phyloP scores from a whole-genome alignment of 768 basidiomycete species.

The Dendrothele bispora region DNA sequence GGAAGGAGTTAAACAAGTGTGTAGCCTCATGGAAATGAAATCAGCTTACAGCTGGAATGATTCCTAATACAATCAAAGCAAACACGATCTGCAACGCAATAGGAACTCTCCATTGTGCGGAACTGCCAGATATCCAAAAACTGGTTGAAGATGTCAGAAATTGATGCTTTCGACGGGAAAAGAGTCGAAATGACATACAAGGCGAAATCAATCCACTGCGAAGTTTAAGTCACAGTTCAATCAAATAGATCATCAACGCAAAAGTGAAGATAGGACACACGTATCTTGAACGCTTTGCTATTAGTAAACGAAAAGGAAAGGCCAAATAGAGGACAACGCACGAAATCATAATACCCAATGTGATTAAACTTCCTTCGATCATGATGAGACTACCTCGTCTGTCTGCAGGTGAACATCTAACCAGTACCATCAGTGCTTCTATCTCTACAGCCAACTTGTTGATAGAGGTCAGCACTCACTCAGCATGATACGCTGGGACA shows the following conservation, averaged over 20 bases:
- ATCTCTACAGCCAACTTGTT: no score
- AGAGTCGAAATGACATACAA: conserved; percentile 37
- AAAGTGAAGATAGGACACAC: conserved; percentile 3
- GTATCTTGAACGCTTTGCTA: conserved; percentile 8
- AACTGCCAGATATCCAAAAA: conserved; percentile 49
- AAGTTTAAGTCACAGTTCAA: not conserved
- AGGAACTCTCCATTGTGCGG: conserved; percentile 63
- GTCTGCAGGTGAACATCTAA: conserved; percentile 48
- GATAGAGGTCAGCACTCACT: no score
- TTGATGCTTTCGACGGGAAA: no score
- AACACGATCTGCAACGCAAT: conserved; percentile 60
- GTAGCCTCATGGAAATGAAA: not conserved
- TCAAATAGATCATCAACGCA: no score
- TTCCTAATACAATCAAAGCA: conserved; percentile 51
- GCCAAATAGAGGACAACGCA: conserved; percentile 31
- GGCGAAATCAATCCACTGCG: conserved; percentile 64
- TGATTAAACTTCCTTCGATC: conserved; percentile 64
- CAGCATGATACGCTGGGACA: conserved; percentile 63
- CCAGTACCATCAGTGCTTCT: no score
- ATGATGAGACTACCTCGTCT: conserved; percentile 62
- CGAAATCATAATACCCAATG: conserved; percentile 63
- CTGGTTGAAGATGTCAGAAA: no score
- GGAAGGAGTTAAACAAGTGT: not conserved
- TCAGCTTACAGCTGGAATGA: conserved; percentile 46
- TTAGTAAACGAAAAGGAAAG: not conserved